Percentiles rank a stretch among this genome's conserved stretches.
Evolutionary conservation across 2,329 filamentous ascomycete genomes (phyloP).

Genomic region (Penicillium sp.): DNA sequence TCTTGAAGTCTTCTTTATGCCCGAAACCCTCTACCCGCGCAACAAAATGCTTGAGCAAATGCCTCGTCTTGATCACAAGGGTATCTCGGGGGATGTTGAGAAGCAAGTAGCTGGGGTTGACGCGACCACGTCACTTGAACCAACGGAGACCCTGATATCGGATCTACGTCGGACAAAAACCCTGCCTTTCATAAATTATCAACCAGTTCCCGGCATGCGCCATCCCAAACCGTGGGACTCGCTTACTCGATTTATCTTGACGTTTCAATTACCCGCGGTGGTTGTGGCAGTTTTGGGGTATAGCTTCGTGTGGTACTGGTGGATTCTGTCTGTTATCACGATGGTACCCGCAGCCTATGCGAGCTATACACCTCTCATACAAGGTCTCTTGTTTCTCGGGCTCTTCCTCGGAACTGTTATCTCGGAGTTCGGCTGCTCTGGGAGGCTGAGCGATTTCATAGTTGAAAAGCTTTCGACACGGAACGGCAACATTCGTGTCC

Average conservation of each 20-base stretch:
- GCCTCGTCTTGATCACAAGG: conserved; percentile 18
- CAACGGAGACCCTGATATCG: conserved; percentile 5
- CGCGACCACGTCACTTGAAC: not conserved
- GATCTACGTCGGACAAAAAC: conserved; percentile 42
- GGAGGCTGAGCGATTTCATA: conserved; percentile 55
- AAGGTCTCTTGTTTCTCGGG: conserved; percentile 57
- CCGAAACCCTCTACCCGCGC: conserved; percentile 60
- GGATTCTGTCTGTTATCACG: conserved; percentile 56
- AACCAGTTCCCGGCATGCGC: conserved; percentile 52
- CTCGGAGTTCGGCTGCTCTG: conserved; percentile 55
- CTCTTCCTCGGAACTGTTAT: conserved; percentile 56
- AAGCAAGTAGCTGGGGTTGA: conserved; percentile 18
- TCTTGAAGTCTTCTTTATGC: conserved; percentile 53
- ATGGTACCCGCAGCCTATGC: conserved; percentile 55
- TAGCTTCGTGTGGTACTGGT: conserved; percentile 60
- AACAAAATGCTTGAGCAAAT: conserved; percentile 48
- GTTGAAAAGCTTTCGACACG: conserved; percentile 48
- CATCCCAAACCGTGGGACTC: conserved; percentile 54
- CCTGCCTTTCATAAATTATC: conserved; percentile 49
- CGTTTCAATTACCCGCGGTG: conserved; percentile 51
- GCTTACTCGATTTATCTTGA: conserved; percentile 48
- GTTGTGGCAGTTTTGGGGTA: conserved; percentile 51
- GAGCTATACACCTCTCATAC: conserved; percentile 51
- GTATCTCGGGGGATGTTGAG: conserved; percentile 26
- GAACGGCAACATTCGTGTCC: conserved; percentile 46